Evolutionary conservation across 257 asterid species (phyloP), one percentile per base, ranked within the genome.

Genomic region (Capsicum pubescens): DNA sequence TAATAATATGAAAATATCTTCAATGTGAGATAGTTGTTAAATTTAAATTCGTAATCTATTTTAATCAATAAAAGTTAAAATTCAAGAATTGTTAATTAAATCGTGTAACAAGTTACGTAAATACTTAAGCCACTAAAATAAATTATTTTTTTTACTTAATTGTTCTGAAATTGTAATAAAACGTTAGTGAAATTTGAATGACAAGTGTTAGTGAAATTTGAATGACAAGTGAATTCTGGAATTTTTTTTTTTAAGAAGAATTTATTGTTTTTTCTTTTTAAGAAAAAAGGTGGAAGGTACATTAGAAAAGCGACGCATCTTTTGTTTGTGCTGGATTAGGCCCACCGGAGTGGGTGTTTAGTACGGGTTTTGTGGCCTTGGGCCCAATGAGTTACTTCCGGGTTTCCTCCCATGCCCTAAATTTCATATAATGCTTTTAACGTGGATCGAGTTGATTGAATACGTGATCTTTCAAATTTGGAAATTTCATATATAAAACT

Each of bases 231-330:
- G 32, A 26, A 26, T 26, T 26, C 32, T 26, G 32, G 32, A 26
- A 0, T 26, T 0, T 26, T 26, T 0, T 26, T 26, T 26, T 26
- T 26, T 26, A 26, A 26, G 32, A 26, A 26, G 32, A 26, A 26
- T 26, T 26, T 26, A 26, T 26, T 26, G 1, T 26, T 26, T 26
- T 26, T 26, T 26, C 32, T 26, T 26, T 26, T 26, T 26, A 26
- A 26, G 32, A 26, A 0, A 26, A 26, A 26, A 26, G 1, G 32
- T 26, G 32, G 32, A 26, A 26, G 32, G 77, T 69, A 69, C 77
- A 69, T 32, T 39, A 39, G 77, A 69, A 56, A 68, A 69, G 77
- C 50, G 54, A 39, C 77, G 13, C 54, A 69, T 69, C 77, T 39
- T 15, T 39, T 69, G 55, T 69, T 39, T 39, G 77, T 15, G 77